phyloP scores from a whole-genome alignment of 306 rosid species.

The Prosopis cineraria region DNA sequence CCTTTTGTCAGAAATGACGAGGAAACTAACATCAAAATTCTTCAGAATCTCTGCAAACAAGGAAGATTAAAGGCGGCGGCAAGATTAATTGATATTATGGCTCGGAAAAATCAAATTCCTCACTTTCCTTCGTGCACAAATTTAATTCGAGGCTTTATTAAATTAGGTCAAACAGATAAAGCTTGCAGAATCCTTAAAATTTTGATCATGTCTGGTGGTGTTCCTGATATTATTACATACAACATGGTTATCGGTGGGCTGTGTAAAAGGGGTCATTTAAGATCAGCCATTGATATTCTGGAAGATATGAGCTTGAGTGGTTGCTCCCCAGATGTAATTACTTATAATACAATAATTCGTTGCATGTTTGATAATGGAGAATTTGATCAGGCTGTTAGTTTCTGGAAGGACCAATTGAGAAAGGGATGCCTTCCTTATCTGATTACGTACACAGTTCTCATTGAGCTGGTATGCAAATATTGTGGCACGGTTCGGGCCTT shows the following conservation, averaged over 20 bases:
- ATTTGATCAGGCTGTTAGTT: conserved; percentile 61
- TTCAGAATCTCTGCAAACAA: conserved; percentile 57
- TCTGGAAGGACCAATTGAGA: conserved; percentile 82
- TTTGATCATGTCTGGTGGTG: conserved; percentile 81
- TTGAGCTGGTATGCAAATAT: conserved; percentile 74
- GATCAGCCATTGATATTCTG: conserved; percentile 62
- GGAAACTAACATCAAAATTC: conserved; percentile 60
- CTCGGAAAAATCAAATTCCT: conserved; percentile 74
- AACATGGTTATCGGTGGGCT: conserved; percentile 75
- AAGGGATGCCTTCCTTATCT: conserved; percentile 87
- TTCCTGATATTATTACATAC: conserved; percentile 77
- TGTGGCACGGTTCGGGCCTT: conserved; percentile 63
- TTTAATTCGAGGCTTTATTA: conserved; percentile 74
- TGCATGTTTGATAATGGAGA: conserved; percentile 56
- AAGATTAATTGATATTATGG: conserved; percentile 74
- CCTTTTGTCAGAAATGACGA: conserved; percentile 59
- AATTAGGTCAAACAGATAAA: conserved; percentile 46
- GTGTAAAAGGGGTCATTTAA: conserved; percentile 62
- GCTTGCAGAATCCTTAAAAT: conserved; percentile 59
- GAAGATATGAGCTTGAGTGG: conserved; percentile 86
- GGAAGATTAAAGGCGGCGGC: conserved; percentile 66
- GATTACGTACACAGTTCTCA: conserved; percentile 73
- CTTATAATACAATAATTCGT: conserved; percentile 78
- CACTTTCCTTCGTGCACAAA: conserved; percentile 68
- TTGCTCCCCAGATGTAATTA: conserved; percentile 81